Base-by-base conservation (phyloP, 2,329 filamentous ascomycete genomes). In the Diaporthe eres region DNA sequence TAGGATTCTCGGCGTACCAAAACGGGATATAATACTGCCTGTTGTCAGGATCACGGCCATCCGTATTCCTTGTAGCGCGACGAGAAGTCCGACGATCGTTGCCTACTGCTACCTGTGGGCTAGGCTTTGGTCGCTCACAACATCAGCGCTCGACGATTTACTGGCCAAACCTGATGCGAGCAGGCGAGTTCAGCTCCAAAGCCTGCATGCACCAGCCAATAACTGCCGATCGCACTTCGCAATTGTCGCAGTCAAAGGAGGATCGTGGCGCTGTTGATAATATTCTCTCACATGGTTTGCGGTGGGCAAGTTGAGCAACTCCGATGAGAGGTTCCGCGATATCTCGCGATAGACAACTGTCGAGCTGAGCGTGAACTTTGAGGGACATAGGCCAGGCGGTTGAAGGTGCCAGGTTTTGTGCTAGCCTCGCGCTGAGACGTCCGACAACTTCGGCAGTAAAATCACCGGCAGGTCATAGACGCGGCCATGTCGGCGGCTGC, bases 1-100 rank as follows among this genome's bases (percentile, higher is more conserved):
- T 15, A 72, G 42, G 37, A 58, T 72, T 55, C 28, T 72, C 71
- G 71, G 71, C 71, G 58, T 65, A 60, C 58, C 58, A 2, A 57
- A 73, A 44, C 25, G 49, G 34, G 71, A 65, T 44, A 12, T 28
- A 34, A 25, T 2, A 1, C 12, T 25, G 60, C 6, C 47, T 25
- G 22, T 13, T 31, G 12, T 2, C 42, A 7, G 47, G 31, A 6
- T 10, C 4, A 17, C 9, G 19, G 9, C 22, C 22, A 12, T 22
- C 15, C 10, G 17, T 19, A 19, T 8, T 28, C 10, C 12, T 61
- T 15, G 5, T 4, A 65, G 25, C 15, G 17, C 9, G 39, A 65
- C 6, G 5, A 6, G 17, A 47, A 65, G 15, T 28, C 42, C 15
- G 39, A 47, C 25, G 15, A 53, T 2, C 1, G 28, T 15, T 49